Percentiles rank a stretch among this genome's conserved stretches.
Evolutionary conservation across 768 basidiomycete genomes (phyloP).

Genomic region (Cystofilobasidium bisporidii): DNA sequence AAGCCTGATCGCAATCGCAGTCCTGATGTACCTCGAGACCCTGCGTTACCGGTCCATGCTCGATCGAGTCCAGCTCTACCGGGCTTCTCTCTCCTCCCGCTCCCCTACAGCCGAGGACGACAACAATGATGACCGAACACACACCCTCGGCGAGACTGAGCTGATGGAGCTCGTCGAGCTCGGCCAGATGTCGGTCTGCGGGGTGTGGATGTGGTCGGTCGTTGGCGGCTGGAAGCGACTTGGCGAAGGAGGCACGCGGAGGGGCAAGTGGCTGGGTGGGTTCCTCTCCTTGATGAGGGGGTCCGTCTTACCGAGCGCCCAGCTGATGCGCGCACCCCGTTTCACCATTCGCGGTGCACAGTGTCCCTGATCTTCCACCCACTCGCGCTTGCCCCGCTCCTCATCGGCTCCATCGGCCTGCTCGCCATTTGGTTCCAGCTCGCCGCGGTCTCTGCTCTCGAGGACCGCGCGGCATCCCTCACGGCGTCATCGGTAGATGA

Average conservation of each 20-base stretch:
- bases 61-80: slow-evolving; percentile 14
- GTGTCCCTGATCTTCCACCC: slow-evolving; percentile 82
- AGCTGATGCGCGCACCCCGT: no score
- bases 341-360: no score
- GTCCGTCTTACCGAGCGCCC: no score
- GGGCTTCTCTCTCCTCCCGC: no score
- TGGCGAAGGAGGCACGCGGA: slow-evolving; percentile 31
- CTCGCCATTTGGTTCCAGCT: slow-evolving; percentile 81
- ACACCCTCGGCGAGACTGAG: neutral
- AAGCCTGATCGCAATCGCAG: slow-evolving; percentile 62
- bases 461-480: slow-evolving; percentile 55
- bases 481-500: slow-evolving; percentile 54
- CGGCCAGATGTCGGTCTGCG: slow-evolving; percentile 5
- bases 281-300: neutral
- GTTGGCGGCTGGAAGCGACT: slow-evolving; percentile 30
- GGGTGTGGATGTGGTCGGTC: slow-evolving; percentile 13
- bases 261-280: slow-evolving; percentile 58
- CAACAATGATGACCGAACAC: neutral
- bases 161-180: slow-evolving; percentile 23
- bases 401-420: slow-evolving; percentile 85
- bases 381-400: slow-evolving; percentile 77
- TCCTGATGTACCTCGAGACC: slow-evolving; percentile 33
- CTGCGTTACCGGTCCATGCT: slow-evolving; percentile 14
- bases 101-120: neutral
- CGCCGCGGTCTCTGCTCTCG: slow-evolving; percentile 62